A percentile compares a stretch with the other conserved stretches of the same genome.
Evolutionary conservation across 257 asterid genomes (phyloP).

Genomic region (Rauvolfia tetraphylla): DNA sequence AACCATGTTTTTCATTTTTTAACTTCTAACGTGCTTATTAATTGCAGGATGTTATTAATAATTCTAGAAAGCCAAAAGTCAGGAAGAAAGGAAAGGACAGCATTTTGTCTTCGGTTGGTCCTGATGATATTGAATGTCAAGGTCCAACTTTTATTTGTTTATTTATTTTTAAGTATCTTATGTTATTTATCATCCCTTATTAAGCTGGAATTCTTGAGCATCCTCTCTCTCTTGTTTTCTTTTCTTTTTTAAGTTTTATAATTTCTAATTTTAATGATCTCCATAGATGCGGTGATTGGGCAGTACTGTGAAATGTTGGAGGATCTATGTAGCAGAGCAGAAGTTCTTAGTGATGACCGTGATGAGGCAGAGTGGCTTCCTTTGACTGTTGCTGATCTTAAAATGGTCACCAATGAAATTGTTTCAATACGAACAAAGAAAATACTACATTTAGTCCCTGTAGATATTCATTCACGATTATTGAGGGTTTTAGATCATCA

Average conservation of each 20-base stretch:
- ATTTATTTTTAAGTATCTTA: conserved; percentile 9
- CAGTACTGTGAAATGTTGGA: conserved; percentile 72
- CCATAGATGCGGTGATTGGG: conserved; percentile 61
- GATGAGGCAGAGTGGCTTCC: conserved; percentile 84
- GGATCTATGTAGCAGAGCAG: conserved; percentile 73
- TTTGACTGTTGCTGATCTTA: conserved; percentile 67
- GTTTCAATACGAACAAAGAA: conserved; percentile 69
- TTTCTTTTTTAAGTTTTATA: not conserved
- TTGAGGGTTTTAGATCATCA: conserved; percentile 84
- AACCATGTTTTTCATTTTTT: conserved; percentile 11
- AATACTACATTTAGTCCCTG: conserved; percentile 64
- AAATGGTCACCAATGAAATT: conserved; percentile 67
- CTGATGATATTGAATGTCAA: conserved; percentile 64
- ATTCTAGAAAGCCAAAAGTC: conserved; percentile 71
- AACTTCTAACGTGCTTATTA: conserved; percentile 3
- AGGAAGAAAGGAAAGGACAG: conserved; percentile 66
- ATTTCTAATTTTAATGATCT: conserved; percentile 12
- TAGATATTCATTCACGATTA: conserved; percentile 65
- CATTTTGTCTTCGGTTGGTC: conserved; percentile 37
- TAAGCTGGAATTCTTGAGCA: conserved; percentile 6
- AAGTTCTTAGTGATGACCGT: conserved; percentile 64
- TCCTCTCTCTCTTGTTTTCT: not conserved
- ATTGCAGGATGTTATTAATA: conserved; percentile 63
- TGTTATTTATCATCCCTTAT: not conserved
- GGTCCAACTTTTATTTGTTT: conserved; percentile 45